phyloP scores from a whole-genome alignment of 805 yeast species.

The Nakazawaea sp. region DNA sequence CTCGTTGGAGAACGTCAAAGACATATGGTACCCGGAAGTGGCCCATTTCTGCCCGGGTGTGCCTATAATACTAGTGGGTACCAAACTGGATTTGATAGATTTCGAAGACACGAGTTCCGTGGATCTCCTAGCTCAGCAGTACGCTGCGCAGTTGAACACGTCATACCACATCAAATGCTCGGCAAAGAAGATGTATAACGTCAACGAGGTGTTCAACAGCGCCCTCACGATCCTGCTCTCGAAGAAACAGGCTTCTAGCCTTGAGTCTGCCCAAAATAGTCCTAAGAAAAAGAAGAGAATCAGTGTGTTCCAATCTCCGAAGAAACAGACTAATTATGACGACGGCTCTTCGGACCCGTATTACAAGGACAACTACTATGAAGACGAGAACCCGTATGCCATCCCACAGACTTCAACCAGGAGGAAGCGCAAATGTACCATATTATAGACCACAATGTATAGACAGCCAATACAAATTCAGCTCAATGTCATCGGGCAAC shows the following conservation, averaged over 20 bases:
- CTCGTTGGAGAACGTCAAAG: slow-evolving; percentile 66
- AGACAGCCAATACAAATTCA: neutral
- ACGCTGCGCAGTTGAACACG: slow-evolving; percentile 46
- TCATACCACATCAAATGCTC: slow-evolving; percentile 73
- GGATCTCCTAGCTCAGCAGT: slow-evolving; percentile 14
- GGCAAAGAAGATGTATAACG: slow-evolving; percentile 62
- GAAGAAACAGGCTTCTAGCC: slow-evolving; percentile 3
- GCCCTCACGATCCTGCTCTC: slow-evolving; percentile 35
- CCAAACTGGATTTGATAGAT: slow-evolving; percentile 56
- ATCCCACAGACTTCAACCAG: neutral
- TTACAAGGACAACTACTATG: neutral
- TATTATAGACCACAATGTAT: neutral
- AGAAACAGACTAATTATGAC: neutral
- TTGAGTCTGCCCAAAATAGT: neutral
- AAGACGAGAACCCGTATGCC: neutral
- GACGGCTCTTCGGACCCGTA: neutral
- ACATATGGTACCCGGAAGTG: slow-evolving; percentile 86
- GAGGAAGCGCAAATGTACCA: slow-evolving; percentile 1
- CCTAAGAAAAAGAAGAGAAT: slow-evolving; percentile 9
- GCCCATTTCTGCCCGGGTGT: slow-evolving; percentile 74
- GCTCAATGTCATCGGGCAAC: too few relatives aligned
- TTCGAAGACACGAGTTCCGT: slow-evolving; percentile 13
- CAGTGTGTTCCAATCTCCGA: neutral
- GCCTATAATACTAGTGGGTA: slow-evolving; percentile 76
- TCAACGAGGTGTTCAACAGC: slow-evolving; percentile 59